Evolutionary conservation across 371 early-diverging fungal genomes (phyloP).

Genomic region (Rhizopus delemar): DNA sequence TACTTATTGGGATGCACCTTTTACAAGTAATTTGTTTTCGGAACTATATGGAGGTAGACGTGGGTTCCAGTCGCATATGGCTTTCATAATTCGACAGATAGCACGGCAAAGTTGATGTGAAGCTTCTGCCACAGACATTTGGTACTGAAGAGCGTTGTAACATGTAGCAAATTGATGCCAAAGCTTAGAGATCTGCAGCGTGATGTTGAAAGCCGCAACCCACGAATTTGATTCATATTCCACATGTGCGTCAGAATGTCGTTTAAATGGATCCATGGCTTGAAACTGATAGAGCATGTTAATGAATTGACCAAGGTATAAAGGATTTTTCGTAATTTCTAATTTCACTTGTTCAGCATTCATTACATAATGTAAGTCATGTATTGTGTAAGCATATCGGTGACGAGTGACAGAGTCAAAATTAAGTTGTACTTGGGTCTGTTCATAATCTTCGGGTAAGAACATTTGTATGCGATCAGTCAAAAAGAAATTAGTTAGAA

Average conservation of each 20-base stretch:
- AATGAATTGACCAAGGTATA: conserved; percentile 75
- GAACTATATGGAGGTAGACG: conserved; percentile 20
- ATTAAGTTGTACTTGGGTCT: conserved; percentile 71
- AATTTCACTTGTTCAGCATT: conserved; percentile 61
- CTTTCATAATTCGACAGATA: conserved; percentile 50
- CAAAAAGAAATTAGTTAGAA: conserved; percentile 72
- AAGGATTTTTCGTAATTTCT: conserved; percentile 53
- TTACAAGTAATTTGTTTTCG: conserved; percentile 14
- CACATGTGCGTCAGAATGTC: conserved; percentile 75
- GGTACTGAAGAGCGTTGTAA: conserved; percentile 35
- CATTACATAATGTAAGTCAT: conserved; percentile 82
- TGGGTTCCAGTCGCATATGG: conserved; percentile 56
- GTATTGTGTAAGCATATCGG: conserved; percentile 83
- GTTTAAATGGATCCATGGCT: conserved; percentile 87
- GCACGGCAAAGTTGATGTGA: conserved; percentile 38
- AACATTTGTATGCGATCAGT: conserved; percentile 50
- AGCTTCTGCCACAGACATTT: conserved; percentile 11
- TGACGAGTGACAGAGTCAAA: conserved; percentile 74
- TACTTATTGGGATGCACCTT: conserved; percentile 31
- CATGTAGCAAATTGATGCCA: conserved; percentile 80
- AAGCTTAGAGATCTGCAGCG: conserved; percentile 75
- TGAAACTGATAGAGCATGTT: conserved; percentile 85
- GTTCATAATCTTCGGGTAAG: conserved; percentile 36
- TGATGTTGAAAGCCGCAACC: conserved; percentile 88
- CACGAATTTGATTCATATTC: conserved; percentile 90